Percentiles rank a stretch among this genome's conserved stretches.
Evolutionary conservation across 805 yeast genomes (phyloP).

Genomic region (Metschnikowia hibisci): DNA sequence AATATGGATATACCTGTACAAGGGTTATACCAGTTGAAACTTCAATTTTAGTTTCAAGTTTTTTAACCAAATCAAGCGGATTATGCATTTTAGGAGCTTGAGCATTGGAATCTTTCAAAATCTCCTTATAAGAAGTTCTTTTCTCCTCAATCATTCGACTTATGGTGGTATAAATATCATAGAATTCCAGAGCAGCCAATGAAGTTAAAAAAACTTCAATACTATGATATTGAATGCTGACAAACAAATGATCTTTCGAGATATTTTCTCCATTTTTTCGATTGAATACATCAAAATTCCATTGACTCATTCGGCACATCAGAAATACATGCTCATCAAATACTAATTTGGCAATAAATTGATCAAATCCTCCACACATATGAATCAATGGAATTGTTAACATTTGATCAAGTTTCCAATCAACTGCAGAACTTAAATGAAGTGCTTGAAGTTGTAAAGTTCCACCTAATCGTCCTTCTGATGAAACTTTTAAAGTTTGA

Average conservation of each 20-base stretch:
- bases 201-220: slow-evolving; percentile 72
- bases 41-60: slow-evolving; percentile 64
- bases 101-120: slow-evolving; percentile 55
- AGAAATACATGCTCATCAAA: slow-evolving; percentile 86
- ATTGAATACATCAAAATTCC: slow-evolving; percentile 60
- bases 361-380: slow-evolving; percentile 52
- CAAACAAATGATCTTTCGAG: slow-evolving; percentile 59
- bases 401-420: slow-evolving; percentile 55
- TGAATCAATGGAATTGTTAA: slow-evolving; percentile 65
- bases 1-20: slow-evolving; percentile 75
- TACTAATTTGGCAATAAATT: slow-evolving; percentile 56
- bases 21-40: slow-evolving; percentile 54
- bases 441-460: slow-evolving; percentile 46
- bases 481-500: slow-evolving; percentile 45
- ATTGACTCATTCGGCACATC: slow-evolving; percentile 48
- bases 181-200: slow-evolving; percentile 75
- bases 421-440: slow-evolving; percentile 59
- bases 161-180: slow-evolving; percentile 72
- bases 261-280: slow-evolving; percentile 50
- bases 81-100: slow-evolving; percentile 7
- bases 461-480: slow-evolving; percentile 83
- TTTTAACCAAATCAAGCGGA: slow-evolving; percentile 30
- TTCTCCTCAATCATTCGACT: slow-evolving; percentile 71
- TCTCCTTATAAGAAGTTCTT: slow-evolving; percentile 68
- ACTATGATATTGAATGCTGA: slow-evolving; percentile 45